Evolutionary conservation across 345 rosid genomes (phyloP).

Genomic region (Luvunga scandens): DNA sequence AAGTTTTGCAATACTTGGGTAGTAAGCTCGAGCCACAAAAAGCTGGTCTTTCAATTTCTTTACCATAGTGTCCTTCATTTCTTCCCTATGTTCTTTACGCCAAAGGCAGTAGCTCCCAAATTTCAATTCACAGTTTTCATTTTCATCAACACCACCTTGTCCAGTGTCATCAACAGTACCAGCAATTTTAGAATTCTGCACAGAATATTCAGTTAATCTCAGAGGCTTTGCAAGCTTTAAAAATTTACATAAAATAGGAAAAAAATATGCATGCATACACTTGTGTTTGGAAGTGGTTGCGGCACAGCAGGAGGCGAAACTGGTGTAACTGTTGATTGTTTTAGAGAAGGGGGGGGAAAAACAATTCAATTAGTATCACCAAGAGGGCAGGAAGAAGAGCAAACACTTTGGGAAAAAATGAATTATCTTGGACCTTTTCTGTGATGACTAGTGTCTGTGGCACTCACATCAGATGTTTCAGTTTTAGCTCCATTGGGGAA

Average conservation of each 20-base stretch:
- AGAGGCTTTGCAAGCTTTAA: constrained; percentile 8
- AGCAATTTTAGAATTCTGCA: constrained; percentile 40
- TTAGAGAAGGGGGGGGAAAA: not conserved
- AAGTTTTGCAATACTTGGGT: constrained; percentile 89
- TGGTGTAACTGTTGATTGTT: constrained; percentile 32
- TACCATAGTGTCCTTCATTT: constrained; percentile 75
- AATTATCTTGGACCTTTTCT: constrained; percentile 33
- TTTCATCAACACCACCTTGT: constrained; percentile 36
- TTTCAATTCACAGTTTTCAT: constrained; percentile 61
- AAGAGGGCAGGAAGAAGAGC: constrained; percentile 1
- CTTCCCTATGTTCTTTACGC: constrained; percentile 79
- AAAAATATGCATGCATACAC: constrained; percentile 37
- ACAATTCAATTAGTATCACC: not conserved
- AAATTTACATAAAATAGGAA: not conserved
- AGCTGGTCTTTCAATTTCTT: constrained; percentile 89
- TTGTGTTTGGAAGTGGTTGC: constrained; percentile 24
- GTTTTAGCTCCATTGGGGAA: constrained; percentile 29
- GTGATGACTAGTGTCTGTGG: constrained; percentile 16
- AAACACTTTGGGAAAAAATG: not conserved
- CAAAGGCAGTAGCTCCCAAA: constrained; percentile 96
- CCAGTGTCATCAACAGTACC: constrained; percentile 17
- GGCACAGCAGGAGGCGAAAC: constrained; percentile 19
- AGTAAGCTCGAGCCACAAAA: constrained; percentile 94
- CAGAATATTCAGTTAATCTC: constrained; percentile 13
- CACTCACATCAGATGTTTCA: constrained; percentile 19